These are phyloP conservation scores for Moricandia moricandioides DNA, from an alignment of 345 rosid genomes.

Conservation along the genomic window DNA sequence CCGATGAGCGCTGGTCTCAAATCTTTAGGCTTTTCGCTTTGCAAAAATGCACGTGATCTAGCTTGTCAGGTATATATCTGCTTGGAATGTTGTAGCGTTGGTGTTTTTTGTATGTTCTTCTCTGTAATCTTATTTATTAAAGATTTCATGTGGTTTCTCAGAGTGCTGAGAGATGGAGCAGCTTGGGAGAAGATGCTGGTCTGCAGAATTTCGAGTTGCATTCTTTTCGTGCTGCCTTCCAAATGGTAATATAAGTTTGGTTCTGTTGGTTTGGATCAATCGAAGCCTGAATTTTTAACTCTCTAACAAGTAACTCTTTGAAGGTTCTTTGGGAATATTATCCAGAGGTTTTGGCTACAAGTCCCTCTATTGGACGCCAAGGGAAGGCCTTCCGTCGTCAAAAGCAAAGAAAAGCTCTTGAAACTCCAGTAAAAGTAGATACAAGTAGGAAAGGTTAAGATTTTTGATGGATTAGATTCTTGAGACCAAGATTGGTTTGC, in stretches of 20 bases:
- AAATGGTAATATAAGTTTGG: constrained; percentile 52
- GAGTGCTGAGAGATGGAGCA: constrained; percentile 96
- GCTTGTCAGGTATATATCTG: constrained; percentile 77
- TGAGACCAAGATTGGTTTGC: constrained; percentile 5
- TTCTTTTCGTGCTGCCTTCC: constrained; percentile 91
- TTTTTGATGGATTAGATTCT: not conserved
- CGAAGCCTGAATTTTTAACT: not conserved
- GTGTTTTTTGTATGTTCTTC: not conserved
- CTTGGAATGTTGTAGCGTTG: constrained; percentile 4
- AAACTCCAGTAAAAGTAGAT: constrained; percentile 16
- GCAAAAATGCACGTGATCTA: constrained; percentile 73
- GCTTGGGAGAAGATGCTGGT: constrained; percentile 66
- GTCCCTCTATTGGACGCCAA: constrained; percentile 92
- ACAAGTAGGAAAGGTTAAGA: constrained; percentile 23
- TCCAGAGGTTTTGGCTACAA: constrained; percentile 55
- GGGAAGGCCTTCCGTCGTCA: constrained; percentile 85
- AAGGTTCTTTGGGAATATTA: constrained; percentile 75
- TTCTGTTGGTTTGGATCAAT: not conserved
- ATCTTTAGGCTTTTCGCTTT: constrained; percentile 52
- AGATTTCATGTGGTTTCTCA: constrained; percentile 25
- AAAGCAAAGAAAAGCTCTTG: constrained; percentile 54
- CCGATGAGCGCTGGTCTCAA: constrained; percentile 77
- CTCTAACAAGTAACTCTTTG: constrained; percentile 17
- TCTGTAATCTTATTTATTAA: not conserved
- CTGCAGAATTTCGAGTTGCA: constrained; percentile 84